Evolutionary conservation across 106 monocot species (phyloP).

Genomic region (Dendrobium catenatum): DNA sequence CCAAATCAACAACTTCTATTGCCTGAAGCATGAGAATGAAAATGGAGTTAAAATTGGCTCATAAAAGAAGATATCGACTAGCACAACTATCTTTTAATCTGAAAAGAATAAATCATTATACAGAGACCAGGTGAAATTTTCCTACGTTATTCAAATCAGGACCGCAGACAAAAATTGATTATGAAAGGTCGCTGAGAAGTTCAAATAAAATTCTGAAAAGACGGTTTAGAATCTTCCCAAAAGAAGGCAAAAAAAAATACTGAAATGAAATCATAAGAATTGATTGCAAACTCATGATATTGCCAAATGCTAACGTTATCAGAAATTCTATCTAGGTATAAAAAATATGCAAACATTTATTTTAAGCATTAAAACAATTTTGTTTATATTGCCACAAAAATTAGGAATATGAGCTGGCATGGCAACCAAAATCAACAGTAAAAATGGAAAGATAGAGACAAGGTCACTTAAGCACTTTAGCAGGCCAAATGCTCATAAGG

Average conservation of each 20-base stretch:
- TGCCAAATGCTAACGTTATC: background rate
- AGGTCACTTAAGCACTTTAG: background rate
- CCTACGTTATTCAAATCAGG: background rate
- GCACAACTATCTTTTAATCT: background rate
- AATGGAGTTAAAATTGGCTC: background rate
- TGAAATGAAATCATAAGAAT: background rate
- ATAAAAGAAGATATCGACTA: background rate
- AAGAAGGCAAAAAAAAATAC: background rate
- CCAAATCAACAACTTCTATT: slow-evolving; percentile 56
- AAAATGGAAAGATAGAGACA: background rate
- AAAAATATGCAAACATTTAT: background rate
- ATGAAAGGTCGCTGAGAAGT: background rate
- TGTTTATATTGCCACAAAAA: background rate
- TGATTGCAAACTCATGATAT: background rate
- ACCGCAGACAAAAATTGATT: background rate
- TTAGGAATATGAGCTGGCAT: background rate
- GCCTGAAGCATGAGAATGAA: slow-evolving; percentile 27
- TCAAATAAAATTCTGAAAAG: background rate
- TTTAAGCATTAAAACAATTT: background rate
- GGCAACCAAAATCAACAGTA: background rate
- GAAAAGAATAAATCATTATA: background rate
- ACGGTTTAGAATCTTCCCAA: background rate
- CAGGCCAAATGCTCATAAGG: background rate
- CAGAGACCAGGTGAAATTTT: background rate
- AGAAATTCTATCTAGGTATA: no score